Conservation (phyloP, 1,284 basidiomycete species). For the Ustilago tritici region DNA sequence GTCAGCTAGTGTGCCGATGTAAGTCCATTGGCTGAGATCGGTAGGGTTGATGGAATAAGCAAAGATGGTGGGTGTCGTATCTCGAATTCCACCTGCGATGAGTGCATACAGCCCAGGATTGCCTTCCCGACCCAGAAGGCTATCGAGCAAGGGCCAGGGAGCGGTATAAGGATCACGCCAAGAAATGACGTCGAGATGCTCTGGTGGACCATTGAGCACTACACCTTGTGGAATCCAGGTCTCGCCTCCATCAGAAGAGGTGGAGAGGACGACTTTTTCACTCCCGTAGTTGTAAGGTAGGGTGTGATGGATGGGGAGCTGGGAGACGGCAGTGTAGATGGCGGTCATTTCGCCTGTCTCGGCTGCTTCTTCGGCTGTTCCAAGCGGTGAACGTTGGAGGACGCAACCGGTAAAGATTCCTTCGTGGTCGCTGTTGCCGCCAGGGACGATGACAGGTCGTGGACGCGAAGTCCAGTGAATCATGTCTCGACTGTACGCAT, state of each 20-base stretch:
- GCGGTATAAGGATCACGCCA: slow-evolving; percentile 60
- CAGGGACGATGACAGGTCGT: slow-evolving; percentile 39
- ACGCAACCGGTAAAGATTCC: slow-evolving; percentile 60
- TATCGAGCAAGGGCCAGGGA: slow-evolving; percentile 51
- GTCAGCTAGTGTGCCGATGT: slow-evolving; percentile 44
- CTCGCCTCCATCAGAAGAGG: slow-evolving; percentile 52
- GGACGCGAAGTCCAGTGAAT: slow-evolving; percentile 52
- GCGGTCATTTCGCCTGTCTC: slow-evolving; percentile 44
- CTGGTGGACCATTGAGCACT: slow-evolving; percentile 47
- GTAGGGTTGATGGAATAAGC: slow-evolving; percentile 45
- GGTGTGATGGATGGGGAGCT: slow-evolving; percentile 57
- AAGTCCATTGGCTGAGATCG: slow-evolving; percentile 51
- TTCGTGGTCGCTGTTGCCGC: slow-evolving; percentile 46
- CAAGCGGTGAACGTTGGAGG: slow-evolving; percentile 41
- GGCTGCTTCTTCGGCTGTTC: slow-evolving; percentile 17
- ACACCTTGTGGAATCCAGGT: slow-evolving; percentile 41
- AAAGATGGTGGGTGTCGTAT: slow-evolving; percentile 51
- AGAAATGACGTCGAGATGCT: slow-evolving; percentile 46
- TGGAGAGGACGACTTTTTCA: slow-evolving; percentile 56
- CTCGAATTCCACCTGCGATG: slow-evolving; percentile 53
- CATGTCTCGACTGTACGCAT: slow-evolving; percentile 50
- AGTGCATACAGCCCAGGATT: slow-evolving; percentile 43
- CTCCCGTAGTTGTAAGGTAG: slow-evolving; percentile 50
- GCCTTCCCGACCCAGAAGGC: slow-evolving; percentile 24
- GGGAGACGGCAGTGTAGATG: slow-evolving; percentile 59